Evolutionary conservation across 1,284 basidiomycete genomes (phyloP), one percentile per base, ranked within the genome.

Genomic region (Cystobasidium slooffiae): DNA sequence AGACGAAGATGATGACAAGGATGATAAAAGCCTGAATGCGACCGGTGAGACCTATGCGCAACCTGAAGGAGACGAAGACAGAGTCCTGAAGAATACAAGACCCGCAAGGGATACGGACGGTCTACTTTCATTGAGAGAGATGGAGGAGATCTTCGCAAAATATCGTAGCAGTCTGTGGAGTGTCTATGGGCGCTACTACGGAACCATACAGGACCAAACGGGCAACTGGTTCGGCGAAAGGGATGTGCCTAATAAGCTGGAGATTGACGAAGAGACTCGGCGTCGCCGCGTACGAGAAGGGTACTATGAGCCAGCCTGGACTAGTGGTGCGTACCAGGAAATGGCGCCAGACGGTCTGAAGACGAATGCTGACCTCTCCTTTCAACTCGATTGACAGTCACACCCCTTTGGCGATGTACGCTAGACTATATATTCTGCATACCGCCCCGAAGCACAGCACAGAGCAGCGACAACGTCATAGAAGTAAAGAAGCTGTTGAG

Each of bases 21-120:
- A 73, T 53, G 73, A 76, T 56, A 77, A 74, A 47, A 39, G 24
- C 22, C 8, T 20, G 24, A 55, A n/a, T 37, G 78, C 74, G 10
- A 78, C 77, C 3, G 78, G 78, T 1, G 78, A 79, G 20, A 74
- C 72, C 10, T 77, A 77, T 64, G 68, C 76, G 31, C 55, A 68
- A 67, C 68, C 79, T 69, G 18, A 69, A 46, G 16, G 74, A 77
- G 90, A 91, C 80, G 88, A 90, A 16, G 91, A 92, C 79, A 85
- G 84, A 72, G 84, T 89, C 52, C 92, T 94, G 79, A 90, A 88
- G 69, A 91, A 91, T 79, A 90, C 93, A 20, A 87, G 95, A 51
- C 79, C 81, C 7, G 88, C 91, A 3, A 82, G 76, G 1, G 80
- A 84, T 0, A 82, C 83, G 0, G 95, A 98, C 79, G 92, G 91